Percentiles rank a stretch among this genome's conserved stretches.
phyloP scores from a whole-genome alignment of 2,329 filamentous ascomycete genomes.

The Microcera coccophila region DNA sequence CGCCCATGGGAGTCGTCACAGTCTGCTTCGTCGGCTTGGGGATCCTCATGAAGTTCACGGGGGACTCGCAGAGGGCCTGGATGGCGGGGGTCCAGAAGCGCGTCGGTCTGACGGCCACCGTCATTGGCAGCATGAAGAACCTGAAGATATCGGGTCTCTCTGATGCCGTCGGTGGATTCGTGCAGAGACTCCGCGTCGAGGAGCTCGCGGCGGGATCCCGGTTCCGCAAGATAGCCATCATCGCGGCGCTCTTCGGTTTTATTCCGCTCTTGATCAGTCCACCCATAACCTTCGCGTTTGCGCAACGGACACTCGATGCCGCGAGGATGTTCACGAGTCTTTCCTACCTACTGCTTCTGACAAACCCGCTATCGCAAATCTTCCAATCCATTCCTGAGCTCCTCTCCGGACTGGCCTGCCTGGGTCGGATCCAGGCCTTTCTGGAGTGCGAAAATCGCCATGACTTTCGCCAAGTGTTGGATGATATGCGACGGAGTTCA shows the following conservation, averaged over 20 bases:
- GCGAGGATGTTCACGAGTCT: conserved; percentile 28
- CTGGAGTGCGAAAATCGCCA: conserved; percentile 24
- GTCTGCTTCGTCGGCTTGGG: conserved; percentile 3
- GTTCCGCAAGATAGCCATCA: conserved; percentile 17
- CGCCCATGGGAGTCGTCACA: conserved; percentile 41
- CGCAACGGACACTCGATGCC: conserved; percentile 15
- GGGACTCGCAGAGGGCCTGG: conserved; percentile 28
- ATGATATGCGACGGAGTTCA: neutral
- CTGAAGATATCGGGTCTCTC: conserved; percentile 24
- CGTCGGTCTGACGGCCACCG: conserved; percentile 23
- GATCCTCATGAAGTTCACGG: conserved; percentile 2
- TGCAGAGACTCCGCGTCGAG: conserved; percentile 20
- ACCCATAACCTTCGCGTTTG: conserved; percentile 25
- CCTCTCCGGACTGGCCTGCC: conserved; percentile 27
- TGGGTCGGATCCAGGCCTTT: conserved; percentile 33
- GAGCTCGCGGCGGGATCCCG: conserved; percentile 20
- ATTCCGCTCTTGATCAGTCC: conserved; percentile 32
- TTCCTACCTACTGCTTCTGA: conserved; percentile 30
- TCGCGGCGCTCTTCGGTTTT: conserved; percentile 24
- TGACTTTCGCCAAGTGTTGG: conserved; percentile 11
- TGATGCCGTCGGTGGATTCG: conserved; percentile 16
- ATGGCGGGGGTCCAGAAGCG: conserved; percentile 30
- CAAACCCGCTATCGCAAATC: conserved; percentile 25
- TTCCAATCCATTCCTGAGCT: conserved; percentile 29
- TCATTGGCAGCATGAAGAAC: conserved; percentile 25